A percentile compares a stretch with the other conserved stretches of the same genome.
Evolutionary conservation across 2,329 filamentous ascomycete genomes (phyloP).

Genomic region (Cladophialophora carrionii): DNA sequence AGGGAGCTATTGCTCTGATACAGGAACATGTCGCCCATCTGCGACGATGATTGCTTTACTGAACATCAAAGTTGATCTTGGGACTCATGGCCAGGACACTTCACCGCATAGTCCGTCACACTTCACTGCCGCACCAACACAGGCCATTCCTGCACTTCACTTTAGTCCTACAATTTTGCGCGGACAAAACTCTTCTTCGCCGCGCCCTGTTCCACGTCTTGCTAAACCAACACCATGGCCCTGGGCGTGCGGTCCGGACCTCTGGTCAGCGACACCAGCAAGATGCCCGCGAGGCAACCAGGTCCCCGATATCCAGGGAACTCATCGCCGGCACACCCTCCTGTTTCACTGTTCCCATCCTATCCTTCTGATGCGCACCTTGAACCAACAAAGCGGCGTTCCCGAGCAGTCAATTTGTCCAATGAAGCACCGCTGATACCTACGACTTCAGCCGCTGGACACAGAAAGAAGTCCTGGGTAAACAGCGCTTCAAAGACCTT

Average conservation of each 20-base stretch:
- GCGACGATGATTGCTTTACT: background rate
- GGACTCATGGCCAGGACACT: background rate
- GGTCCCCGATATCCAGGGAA: slow-evolving; percentile 19
- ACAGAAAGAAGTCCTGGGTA: slow-evolving; percentile 21
- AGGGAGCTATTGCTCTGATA: background rate
- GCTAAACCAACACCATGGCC: slow-evolving; percentile 14
- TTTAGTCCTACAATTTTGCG: background rate
- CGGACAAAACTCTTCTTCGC: background rate
- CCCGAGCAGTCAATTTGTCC: background rate
- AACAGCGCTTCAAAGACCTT: slow-evolving; percentile 26
- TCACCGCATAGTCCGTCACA: background rate
- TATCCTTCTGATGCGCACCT: background rate
- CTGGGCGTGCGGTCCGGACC: background rate
- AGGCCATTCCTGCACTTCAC: background rate
- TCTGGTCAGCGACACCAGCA: background rate
- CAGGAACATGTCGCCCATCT: background rate
- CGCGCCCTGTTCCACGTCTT: background rate
- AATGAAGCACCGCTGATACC: slow-evolving; percentile 5
- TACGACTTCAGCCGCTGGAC: slow-evolving; percentile 1
- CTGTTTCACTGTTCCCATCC: background rate
- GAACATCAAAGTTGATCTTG: background rate
- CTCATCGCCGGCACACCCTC: background rate
- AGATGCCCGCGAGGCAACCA: slow-evolving; percentile 9
- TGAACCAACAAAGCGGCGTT: background rate
- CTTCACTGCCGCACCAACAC: background rate